Percentiles rank a stretch among this genome's conserved stretches.
phyloP scores from a whole-genome alignment of 805 yeast genomes.

The Scheffersomyces lignosus region DNA sequence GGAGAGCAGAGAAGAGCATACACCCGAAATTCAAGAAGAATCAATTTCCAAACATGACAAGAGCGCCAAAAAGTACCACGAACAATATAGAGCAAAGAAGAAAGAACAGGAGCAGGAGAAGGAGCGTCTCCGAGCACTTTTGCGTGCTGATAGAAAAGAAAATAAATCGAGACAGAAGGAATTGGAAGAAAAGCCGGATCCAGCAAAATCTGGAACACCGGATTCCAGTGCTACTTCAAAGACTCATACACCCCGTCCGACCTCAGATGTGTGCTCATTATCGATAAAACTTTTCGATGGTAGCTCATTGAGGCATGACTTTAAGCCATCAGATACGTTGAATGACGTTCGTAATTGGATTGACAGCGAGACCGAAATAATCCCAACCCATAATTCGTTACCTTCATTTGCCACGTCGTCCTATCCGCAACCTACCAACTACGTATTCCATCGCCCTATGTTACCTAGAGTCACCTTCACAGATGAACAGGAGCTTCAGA shows the following conservation, averaged over 20 bases:
- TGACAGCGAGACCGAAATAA: constrained; percentile 43
- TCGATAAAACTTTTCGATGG: constrained; percentile 74
- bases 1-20: constrained; percentile 4
- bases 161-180: constrained; percentile 21
- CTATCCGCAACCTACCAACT: constrained; percentile 56
- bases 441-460: constrained; percentile 37
- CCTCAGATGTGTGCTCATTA: constrained; percentile 36
- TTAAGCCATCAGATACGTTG: constrained; percentile 46
- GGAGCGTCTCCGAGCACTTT: constrained; percentile 51
- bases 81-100: constrained; percentile 14
- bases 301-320: constrained; percentile 50
- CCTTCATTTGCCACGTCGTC: constrained; percentile 53
- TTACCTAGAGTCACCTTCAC: constrained; percentile 50
- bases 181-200: constrained; percentile 9
- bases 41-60: neutral
- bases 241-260: constrained; percentile 13
- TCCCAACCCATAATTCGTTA: constrained; percentile 41
- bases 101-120: constrained; percentile 52
- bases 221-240: constrained; percentile 1
- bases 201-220: constrained; percentile 11
- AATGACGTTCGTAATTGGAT: constrained; percentile 63
- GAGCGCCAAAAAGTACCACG: neutral
- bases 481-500: constrained; percentile 52
- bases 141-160: constrained; percentile 55
- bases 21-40: constrained; percentile 7